Percentiles rank a stretch among this genome's conserved stretches.
These are phyloP conservation scores for Fusarium dlaminii DNA, from an alignment of 2,329 filamentous ascomycete species.

Conservation along the genomic window DNA sequence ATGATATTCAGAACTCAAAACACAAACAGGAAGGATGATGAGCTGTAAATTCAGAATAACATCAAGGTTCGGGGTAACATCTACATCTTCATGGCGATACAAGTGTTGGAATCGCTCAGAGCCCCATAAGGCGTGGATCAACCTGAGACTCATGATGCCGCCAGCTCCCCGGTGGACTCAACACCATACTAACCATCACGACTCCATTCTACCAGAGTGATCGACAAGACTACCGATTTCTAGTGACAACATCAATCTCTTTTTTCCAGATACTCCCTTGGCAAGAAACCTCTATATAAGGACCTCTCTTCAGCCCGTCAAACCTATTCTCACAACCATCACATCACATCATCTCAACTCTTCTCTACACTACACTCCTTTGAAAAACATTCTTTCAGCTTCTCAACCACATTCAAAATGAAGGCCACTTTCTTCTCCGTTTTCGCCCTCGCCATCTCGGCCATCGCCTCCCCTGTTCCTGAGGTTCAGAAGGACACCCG, in stretches of 20 bases:
- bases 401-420: slow-evolving; percentile 28
- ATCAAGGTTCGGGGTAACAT: rapidly evolving
- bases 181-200: slow-evolving; percentile 6
- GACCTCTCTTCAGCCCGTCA: neutral
- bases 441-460: slow-evolving; percentile 35
- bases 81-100: neutral
- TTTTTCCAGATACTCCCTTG: neutral
- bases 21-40: neutral
- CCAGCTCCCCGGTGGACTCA: neutral
- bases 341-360: slow-evolving; percentile 3
- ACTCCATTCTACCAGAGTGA: slow-evolving; percentile 9
- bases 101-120: neutral
- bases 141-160: neutral
- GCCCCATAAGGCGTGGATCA: neutral
- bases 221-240: slow-evolving; percentile 13
- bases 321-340: neutral
- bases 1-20: too few relatives aligned
- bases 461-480: slow-evolving; percentile 33
- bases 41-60: rapidly evolving
- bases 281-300: slow-evolving; percentile 2
- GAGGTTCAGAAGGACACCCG: neutral
- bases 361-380: neutral
- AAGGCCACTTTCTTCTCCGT: slow-evolving; percentile 40
- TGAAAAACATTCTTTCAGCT: neutral
- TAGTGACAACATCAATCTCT: neutral